Base-by-base conservation (phyloP, 495 filamentous ascomycete genomes). In the Neurospora sp. region DNA sequence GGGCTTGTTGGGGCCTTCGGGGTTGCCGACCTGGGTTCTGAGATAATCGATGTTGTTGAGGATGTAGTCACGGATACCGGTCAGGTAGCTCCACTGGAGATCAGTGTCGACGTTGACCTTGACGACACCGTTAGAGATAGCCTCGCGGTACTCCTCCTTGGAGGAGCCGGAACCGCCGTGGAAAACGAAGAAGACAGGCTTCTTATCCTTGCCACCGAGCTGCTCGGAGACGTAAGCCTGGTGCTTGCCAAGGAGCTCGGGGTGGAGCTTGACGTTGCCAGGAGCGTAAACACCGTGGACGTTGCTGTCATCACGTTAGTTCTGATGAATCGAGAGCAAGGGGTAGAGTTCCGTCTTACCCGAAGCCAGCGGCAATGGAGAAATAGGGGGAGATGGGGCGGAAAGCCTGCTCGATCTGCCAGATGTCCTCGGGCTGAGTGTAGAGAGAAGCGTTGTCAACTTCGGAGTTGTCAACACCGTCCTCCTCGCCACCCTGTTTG, bases 261-360 rank as follows among this genome's bases (percentile, higher is more conserved):
- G 96, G 84, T 97, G 94, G 48, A 98, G 91, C 82, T 91, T 91
- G 81, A 98, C 96, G 83, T 99, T 99, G 75, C 96, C 96, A 72
- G 96, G 96, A 86, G 97, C 95, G 89, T 99, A 98, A 74, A 99
- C 96, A 83, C 96, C 96, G 88, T 99, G 96, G 39, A 98, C 95
- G 82, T 99, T 99, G 79, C 95, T 96, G 45, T 72, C 34, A 73
- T 11, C 17, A 28, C 24, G 69, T 70, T n/a, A 77, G 76, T 31
- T 28, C 71, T 42, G 24, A 38, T 21, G n/a, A 21, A 39, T 0
- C 36, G 10, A 15, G 9, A 59, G 5, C 13, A n/a, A 40, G 31
- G n/a, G 38, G 4, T 15, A 15, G 8, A 21, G 5, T 9, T 8
- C 40, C 39, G 36, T 31, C 59, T 9, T 76, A 79, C 74, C 79